phyloP scores from a whole-genome alignment of 768 basidiomycete species.

The Collybiopsis luxurians region DNA sequence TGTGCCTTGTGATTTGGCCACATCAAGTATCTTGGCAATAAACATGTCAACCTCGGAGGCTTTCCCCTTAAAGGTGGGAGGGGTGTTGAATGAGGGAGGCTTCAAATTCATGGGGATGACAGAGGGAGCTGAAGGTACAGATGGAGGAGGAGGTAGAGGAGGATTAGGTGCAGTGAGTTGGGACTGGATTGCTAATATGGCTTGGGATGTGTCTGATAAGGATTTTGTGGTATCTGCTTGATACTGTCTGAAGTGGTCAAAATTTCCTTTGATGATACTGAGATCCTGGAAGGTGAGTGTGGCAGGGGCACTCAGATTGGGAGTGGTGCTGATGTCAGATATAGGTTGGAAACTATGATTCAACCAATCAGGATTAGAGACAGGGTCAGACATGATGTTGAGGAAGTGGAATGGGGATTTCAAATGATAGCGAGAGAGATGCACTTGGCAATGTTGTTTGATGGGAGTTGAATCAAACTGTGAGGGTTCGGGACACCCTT shows the following conservation, averaged over 20 bases:
- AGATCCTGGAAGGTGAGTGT: no score
- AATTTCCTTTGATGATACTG: no score
- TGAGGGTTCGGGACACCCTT: neutral
- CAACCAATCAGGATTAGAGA: no score
- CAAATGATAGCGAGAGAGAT: no score
- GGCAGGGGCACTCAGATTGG: no score
- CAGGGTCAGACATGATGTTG: neutral
- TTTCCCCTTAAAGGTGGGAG: conserved; percentile 12
- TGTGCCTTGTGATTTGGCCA: conserved; percentile 19
- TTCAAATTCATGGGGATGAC: neutral
- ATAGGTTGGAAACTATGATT: no score
- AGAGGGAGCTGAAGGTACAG: neutral
- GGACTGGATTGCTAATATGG: no score
- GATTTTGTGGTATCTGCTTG: no score
- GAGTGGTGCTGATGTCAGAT: no score
- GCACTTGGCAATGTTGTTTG: neutral
- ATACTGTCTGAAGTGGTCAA: no score
- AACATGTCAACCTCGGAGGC: conserved; percentile 15
- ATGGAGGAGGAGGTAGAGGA: neutral
- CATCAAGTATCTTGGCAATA: conserved; percentile 21
- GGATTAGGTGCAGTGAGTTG: no score
- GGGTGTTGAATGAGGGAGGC: neutral
- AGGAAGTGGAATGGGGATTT: neutral
- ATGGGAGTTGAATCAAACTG: neutral
- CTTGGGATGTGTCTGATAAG: no score